Conservation (phyloP, 2,329 filamentous ascomycete species). For the Fusarium camptoceras region DNA sequence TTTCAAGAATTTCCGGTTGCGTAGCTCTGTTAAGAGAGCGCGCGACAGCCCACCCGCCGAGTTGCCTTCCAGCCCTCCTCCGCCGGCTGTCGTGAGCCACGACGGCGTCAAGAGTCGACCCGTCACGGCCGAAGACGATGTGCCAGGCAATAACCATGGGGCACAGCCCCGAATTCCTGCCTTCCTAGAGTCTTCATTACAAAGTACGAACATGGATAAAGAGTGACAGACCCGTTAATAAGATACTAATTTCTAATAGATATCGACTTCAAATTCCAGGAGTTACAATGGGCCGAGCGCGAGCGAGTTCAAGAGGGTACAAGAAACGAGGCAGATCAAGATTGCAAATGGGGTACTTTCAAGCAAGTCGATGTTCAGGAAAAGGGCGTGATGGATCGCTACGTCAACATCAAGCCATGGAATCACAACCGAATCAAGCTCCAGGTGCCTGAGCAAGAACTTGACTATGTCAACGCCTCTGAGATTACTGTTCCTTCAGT, state of each 20-base stretch:
- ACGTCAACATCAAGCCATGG: constrained; percentile 91
- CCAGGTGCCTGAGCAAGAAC: constrained; percentile 76
- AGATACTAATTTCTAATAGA: constrained; percentile 51
- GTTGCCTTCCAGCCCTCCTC: constrained; percentile 46
- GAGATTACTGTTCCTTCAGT: constrained; percentile 69
- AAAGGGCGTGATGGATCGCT: constrained; percentile 75
- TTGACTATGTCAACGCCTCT: constrained; percentile 87
- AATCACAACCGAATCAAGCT: constrained; percentile 86
- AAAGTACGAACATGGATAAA: constrained; percentile 48
- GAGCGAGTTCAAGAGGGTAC: constrained; percentile 57
- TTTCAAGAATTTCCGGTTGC: constrained; percentile 60
- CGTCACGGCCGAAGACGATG: constrained; percentile 34
- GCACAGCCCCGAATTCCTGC: constrained; percentile 50
- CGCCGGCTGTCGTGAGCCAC: constrained; percentile 52
- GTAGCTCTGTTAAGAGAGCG: constrained; percentile 60
- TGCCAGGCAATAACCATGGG: constrained; percentile 29
- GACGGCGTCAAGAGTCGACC: constrained; percentile 50
- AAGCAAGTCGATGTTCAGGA: constrained; percentile 50
- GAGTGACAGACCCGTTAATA: background rate
- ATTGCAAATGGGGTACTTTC: constrained; percentile 52
- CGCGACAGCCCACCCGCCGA: constrained; percentile 55
- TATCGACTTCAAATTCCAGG: constrained; percentile 63
- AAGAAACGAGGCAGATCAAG: constrained; percentile 51
- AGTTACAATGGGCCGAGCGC: constrained; percentile 66
- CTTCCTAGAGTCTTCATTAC: constrained; percentile 54